Evolutionary conservation across 108 stramenopile species (phyloP).

Genomic region (Cyclotella baltica): DNA sequence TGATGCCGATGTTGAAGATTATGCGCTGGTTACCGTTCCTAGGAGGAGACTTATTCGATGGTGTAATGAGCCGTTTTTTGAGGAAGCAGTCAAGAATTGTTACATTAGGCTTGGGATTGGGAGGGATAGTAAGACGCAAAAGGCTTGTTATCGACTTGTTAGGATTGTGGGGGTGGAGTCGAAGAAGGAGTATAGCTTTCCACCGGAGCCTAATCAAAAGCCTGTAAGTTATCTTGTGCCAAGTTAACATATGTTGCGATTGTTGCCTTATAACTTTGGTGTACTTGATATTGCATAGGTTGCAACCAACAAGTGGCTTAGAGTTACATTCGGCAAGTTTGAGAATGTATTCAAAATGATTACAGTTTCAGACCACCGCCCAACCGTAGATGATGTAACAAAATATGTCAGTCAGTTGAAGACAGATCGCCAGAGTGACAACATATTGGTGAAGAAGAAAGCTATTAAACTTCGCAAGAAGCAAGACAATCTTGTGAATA

Average conservation of each 20-base stretch:
- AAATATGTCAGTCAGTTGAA: slow-evolving; percentile 74
- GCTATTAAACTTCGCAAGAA: slow-evolving; percentile 74
- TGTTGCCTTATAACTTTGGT: not conserved
- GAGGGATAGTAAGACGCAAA: slow-evolving; percentile 75
- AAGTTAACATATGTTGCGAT: not conserved
- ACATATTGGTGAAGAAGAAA: slow-evolving; percentile 66
- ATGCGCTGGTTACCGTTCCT: slow-evolving; percentile 75
- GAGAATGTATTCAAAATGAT: slow-evolving; percentile 77
- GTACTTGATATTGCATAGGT: slow-evolving; percentile 41
- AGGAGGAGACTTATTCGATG: slow-evolving; percentile 80
- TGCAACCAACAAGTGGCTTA: slow-evolving; percentile 74
- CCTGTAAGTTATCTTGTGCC: slow-evolving; percentile 48
- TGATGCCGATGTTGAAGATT: slow-evolving; percentile 82
- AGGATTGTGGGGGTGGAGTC: slow-evolving; percentile 70
- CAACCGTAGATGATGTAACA: slow-evolving; percentile 68
- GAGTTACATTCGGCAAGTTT: slow-evolving; percentile 73
- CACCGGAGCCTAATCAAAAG: slow-evolving; percentile 68
- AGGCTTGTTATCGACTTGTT: slow-evolving; percentile 84
- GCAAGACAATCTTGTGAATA: slow-evolving; percentile 81
- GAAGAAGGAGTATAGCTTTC: slow-evolving; percentile 70
- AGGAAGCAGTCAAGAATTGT: slow-evolving; percentile 74
- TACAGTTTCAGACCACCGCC: slow-evolving; percentile 78
- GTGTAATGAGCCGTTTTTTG: slow-evolving; percentile 92
- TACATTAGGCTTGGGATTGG: slow-evolving; percentile 85
- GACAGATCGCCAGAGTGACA: slow-evolving; percentile 47